Evolutionary conservation across 805 yeast species (phyloP).

Genomic region (Lachancea meyersii): DNA sequence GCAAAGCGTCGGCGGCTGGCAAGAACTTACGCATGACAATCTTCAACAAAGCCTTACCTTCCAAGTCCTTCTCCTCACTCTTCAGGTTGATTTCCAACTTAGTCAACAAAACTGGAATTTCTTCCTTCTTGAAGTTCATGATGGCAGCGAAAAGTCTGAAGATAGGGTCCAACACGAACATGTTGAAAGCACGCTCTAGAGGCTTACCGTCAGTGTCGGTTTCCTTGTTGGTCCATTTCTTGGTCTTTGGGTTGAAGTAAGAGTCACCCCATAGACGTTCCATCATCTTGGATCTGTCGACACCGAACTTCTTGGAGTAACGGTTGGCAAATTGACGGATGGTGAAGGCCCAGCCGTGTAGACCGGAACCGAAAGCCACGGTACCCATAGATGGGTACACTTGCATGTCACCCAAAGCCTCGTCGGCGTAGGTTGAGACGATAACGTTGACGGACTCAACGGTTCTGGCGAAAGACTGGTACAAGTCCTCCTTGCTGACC

Average conservation of each 20-base stretch:
- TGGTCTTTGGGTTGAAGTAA: conserved; percentile 99
- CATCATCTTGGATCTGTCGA: conserved; percentile 96
- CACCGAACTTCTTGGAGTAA: conserved; percentile 99
- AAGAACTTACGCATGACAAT: conserved; percentile 99
- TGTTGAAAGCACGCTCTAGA: conserved; percentile 98
- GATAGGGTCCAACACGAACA: conserved; percentile 98
- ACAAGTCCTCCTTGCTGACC: conserved; percentile 97
- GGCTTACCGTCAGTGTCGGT: conserved; percentile 93
- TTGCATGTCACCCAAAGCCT: conserved; percentile 89
- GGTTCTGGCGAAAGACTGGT: conserved; percentile 97
- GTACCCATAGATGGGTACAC: conserved; percentile 99
- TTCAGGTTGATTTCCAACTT: conserved; percentile 91
- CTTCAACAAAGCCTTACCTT: conserved; percentile 97
- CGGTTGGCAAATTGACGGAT: conserved; percentile 97
- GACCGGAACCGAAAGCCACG: conserved; percentile 99
- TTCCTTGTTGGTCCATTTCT: conserved; percentile 97
- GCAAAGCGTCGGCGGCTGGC: conserved; percentile 99
- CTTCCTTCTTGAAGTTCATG: conserved; percentile 99
- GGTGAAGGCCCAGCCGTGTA: conserved; percentile 99
- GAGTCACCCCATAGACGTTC: conserved; percentile 99
- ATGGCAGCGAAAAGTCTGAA: conserved; percentile 94
- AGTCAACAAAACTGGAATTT: conserved; percentile 83
- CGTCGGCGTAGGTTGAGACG: conserved; percentile 90
- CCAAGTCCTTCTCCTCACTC: conserved; percentile 96
- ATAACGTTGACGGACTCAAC: conserved; percentile 99